Evolutionary conservation across 805 yeast genomes (phyloP).

Genomic region (Kodamaea laetipori): DNA sequence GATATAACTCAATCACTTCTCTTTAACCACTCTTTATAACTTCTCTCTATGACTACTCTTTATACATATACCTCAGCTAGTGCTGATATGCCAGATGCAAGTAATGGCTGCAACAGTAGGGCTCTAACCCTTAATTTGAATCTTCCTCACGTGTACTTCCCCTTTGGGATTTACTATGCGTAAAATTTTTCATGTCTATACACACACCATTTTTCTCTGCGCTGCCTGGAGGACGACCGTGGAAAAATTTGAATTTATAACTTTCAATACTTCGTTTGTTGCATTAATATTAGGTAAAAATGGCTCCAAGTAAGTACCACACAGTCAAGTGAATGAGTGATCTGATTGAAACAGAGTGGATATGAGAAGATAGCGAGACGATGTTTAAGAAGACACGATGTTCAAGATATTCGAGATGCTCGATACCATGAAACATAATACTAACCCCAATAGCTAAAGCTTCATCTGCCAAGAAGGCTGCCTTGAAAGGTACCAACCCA

Average conservation of each 20-base stretch:
- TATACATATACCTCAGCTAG: too few species aligned
- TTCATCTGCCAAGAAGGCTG: slow-evolving; percentile 97
- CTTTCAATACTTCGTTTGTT: slow-evolving; percentile 7
- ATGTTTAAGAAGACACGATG: background rate
- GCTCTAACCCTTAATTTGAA: background rate
- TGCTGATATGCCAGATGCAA: too few species aligned
- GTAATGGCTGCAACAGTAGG: too few species aligned
- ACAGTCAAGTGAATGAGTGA: background rate
- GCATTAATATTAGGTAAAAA: slow-evolving; percentile 19
- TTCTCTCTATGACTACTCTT: too few species aligned
- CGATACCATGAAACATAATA: slow-evolving; percentile 1
- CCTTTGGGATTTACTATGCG: slow-evolving; percentile 6
- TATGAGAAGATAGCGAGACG: background rate
- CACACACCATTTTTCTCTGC: slow-evolving; percentile 2
- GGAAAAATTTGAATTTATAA: slow-evolving; percentile 19
- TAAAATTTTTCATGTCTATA: slow-evolving; percentile 9
- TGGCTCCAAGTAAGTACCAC: slow-evolving; percentile 28
- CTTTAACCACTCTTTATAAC: too few species aligned
- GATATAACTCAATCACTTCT: too few species aligned
- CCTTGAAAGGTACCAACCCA: slow-evolving; percentile 93
- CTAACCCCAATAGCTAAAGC: slow-evolving; percentile 60
- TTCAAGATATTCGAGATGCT: background rate
- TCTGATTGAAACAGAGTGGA: background rate
- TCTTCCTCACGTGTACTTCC: slow-evolving; percentile 3
- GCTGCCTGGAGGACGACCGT: background rate